phyloP scores from a whole-genome alignment of 1,284 basidiomycete species.

The Moniliophthora roreri region DNA sequence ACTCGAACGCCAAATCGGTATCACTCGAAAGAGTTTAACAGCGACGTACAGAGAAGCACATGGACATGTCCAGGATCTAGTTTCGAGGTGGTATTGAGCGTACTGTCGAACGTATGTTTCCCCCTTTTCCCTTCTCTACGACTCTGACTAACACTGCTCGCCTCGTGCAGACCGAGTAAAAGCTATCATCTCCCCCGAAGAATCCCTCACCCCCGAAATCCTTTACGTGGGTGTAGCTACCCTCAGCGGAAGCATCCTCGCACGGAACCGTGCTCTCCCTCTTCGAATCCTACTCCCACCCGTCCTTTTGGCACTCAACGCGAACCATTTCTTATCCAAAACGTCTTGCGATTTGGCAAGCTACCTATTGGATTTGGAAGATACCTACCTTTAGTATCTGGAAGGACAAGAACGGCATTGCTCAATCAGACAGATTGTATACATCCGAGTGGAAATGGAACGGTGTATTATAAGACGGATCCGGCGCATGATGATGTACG shows the following conservation, averaged over 20 bases:
- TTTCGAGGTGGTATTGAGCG: slow-evolving; percentile 72
- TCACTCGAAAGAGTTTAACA: slow-evolving; percentile 57
- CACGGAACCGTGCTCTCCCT: slow-evolving; percentile 71
- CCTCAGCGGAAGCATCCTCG: slow-evolving; percentile 83
- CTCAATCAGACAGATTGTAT: slow-evolving; percentile 25
- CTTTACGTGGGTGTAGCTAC: slow-evolving; percentile 89
- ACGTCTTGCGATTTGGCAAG: slow-evolving; percentile 68
- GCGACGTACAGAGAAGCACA: slow-evolving; percentile 56
- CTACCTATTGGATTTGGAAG: slow-evolving; percentile 74
- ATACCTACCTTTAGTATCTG: slow-evolving; percentile 53
- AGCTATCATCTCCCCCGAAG: slow-evolving; percentile 74
- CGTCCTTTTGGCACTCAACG: slow-evolving; percentile 60
- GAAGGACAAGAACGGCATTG: slow-evolving; percentile 34
- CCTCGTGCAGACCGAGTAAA: slow-evolving; percentile 71
- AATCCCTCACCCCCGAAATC: slow-evolving; percentile 81
- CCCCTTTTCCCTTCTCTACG: not conserved
- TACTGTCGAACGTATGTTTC: slow-evolving; percentile 74
- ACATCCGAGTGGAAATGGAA: slow-evolving; percentile 9
- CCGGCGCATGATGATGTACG: slow-evolving; percentile 41
- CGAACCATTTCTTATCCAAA: slow-evolving; percentile 80
- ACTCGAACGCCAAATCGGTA: slow-evolving; percentile 72
- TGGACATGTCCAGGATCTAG: slow-evolving; percentile 64
- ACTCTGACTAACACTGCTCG: not conserved
- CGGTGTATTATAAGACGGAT: slow-evolving; percentile 39
- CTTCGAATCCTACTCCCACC: slow-evolving; percentile 74